These are phyloP conservation scores for Lolium rigidum DNA, from an alignment of 176 grass and related monocot genomes.

Conservation along the genomic window DNA sequence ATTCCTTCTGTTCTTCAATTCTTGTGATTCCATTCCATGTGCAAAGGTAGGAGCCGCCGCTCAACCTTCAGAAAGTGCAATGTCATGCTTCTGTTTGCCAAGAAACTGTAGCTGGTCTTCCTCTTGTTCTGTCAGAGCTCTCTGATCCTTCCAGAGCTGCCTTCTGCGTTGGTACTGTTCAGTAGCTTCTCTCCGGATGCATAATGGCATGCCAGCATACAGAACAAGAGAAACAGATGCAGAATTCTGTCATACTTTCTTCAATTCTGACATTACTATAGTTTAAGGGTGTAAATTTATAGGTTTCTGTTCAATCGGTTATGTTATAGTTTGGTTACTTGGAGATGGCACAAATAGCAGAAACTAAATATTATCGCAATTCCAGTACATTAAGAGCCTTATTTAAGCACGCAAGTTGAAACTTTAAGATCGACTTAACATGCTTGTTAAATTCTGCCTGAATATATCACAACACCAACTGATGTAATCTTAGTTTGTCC, in stretches of 20 bases:
- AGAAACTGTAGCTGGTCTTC: constrained; percentile 4
- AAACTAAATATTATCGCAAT: constrained; percentile 30
- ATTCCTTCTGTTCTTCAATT: not conserved
- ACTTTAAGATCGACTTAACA: not conserved
- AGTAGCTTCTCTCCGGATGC: not conserved
- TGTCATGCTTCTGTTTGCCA: constrained; percentile 11
- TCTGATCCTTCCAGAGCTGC: constrained; percentile 2
- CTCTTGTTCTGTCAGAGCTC: constrained; percentile 3
- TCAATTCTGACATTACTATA: not conserved
- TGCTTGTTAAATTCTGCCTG: not conserved
- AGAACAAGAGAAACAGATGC: not conserved
- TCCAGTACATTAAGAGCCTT: constrained; percentile 4
- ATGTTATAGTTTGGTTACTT: constrained; percentile 16
- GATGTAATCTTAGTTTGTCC: not conserved
- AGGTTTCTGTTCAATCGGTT: no score
- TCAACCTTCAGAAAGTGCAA: not conserved
- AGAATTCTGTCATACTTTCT: not conserved
- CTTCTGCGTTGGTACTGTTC: not conserved
- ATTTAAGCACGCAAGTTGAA: not conserved
- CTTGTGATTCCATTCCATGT: not conserved
- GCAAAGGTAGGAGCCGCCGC: not conserved
- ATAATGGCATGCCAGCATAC: not conserved
- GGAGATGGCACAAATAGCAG: not conserved
- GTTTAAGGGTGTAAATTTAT: not conserved
- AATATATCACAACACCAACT: not conserved